Evolutionary conservation across 306 rosid species (phyloP).

Genomic region (Trichosanthes truncata): DNA sequence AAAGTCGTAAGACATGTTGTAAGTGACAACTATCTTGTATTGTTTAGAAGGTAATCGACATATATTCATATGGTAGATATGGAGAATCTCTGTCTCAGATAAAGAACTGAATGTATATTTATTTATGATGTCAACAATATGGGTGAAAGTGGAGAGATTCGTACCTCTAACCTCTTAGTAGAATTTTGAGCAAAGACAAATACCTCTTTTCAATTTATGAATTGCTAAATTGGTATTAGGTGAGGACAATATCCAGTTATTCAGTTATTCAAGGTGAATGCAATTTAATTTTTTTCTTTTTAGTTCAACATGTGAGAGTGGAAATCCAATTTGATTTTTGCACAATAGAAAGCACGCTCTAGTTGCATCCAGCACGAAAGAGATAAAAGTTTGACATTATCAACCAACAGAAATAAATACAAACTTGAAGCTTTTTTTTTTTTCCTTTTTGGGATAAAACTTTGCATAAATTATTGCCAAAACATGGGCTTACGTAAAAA

Average conservation of each 20-base stretch:
- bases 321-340: not conserved
- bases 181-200: not conserved
- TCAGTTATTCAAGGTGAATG: too few species aligned
- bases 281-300: too few species aligned
- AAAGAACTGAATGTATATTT: not conserved
- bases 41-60: not conserved
- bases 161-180: not conserved
- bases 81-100: not conserved
- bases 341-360: not conserved
- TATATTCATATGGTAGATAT: not conserved
- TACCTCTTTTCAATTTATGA: not conserved
- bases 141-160: too few species aligned
- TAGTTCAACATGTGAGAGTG: too few species aligned
- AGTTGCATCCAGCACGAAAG: not conserved
- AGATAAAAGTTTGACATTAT: not conserved
- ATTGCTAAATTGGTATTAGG: not conserved
- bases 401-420: not conserved
- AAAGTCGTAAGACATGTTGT: not conserved
- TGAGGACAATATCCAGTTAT: too few species aligned
- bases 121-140: too few species aligned
- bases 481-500: slow-evolving; percentile 6
- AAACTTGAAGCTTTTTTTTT: not conserved
- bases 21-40: not conserved
- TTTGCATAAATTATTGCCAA: slow-evolving; percentile 1
- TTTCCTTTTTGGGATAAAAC: not conserved